Evolutionary conservation across 306 rosid genomes (phyloP).

Genomic region (Cercis canadensis): DNA sequence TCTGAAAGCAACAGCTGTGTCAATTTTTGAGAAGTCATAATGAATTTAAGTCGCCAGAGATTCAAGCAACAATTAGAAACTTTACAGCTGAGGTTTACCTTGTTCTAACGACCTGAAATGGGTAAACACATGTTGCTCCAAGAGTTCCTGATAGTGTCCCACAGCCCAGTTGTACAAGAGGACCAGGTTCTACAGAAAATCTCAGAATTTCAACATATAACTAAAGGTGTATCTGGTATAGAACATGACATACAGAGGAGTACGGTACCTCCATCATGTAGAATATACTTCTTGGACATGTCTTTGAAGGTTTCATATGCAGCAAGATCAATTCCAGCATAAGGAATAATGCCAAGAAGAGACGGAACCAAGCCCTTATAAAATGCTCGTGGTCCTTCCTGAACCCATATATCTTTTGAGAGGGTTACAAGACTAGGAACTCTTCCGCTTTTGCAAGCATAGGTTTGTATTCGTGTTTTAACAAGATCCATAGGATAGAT

Average conservation of each 20-base stretch:
- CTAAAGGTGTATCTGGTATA: constrained; percentile 34
- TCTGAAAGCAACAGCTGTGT: constrained; percentile 54
- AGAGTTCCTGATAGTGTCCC: constrained; percentile 94
- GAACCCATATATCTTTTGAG: constrained; percentile 80
- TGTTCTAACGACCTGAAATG: constrained; percentile 89
- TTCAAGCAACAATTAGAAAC: constrained; percentile 25
- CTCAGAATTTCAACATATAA: constrained; percentile 39
- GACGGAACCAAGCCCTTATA: constrained; percentile 91
- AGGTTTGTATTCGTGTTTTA: constrained; percentile 87
- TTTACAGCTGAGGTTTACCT: constrained; percentile 56
- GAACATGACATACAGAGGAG: constrained; percentile 38
- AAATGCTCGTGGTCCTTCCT: constrained; percentile 92
- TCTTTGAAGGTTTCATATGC: constrained; percentile 93
- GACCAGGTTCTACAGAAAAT: constrained; percentile 77
- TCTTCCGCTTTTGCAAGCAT: constrained; percentile 61
- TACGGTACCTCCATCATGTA: constrained; percentile 70
- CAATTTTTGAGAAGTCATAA: constrained; percentile 31
- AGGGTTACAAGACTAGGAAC: constrained; percentile 68
- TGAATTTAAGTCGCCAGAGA: constrained; percentile 18
- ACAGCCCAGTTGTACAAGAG: constrained; percentile 90
- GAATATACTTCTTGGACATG: constrained; percentile 79
- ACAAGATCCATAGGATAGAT: constrained; percentile 95
- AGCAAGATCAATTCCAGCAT: constrained; percentile 95
- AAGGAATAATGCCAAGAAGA: constrained; percentile 90
- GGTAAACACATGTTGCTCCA: constrained; percentile 97